Evolutionary conservation across 345 rosid genomes (phyloP), one percentile per base, ranked within the genome.

Genomic region (Conringia planisiliqua): DNA sequence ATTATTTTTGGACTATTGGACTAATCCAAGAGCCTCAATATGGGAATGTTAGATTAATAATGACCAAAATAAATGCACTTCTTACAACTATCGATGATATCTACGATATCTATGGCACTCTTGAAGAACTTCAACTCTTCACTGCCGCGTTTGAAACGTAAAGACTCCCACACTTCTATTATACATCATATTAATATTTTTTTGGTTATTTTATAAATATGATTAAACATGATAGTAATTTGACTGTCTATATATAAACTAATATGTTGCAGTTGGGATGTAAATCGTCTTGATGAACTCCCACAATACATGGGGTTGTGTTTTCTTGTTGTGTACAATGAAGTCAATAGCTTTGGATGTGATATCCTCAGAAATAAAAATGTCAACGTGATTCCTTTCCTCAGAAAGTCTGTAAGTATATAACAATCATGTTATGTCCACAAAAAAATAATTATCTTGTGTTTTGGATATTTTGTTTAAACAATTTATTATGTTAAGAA

Each of bases 41-140:
- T 38, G 11, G 51, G 4, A 1, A 46, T 0, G 79, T 36, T n/a
- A 77, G 87, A 67, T 63, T 0, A 40, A 13, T 44, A 4, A 5
- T 69, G 50, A 81, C 86, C 30, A 84, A 78, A 77, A 6, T 70
- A 1, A 56, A 77, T 0, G 32, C 76, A 5, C 12, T 84, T 32
- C 0, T 66, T 1, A 62, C 85, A 13, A 26, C 74, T 3, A 24
- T 79, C 0, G 89, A 86, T 73, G 90, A 84, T 16, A 82, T 56
- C 0, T 82, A 82, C 17, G 88, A 84, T 66, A 52, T n/a, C 0
- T 74, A 75, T 67, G 90, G 84, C 22, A 81, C 87, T 8, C 33
- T 51, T 18, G 82, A 81, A 29, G 87, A 86, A 67, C 89, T 86
- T 42, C 54, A 73, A 47, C 67, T 77, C 30, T 71, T 84, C 29